A percentile compares a stretch with the other conserved stretches of the same genome.
Evolutionary conservation across 805 yeast genomes (phyloP).

Genomic region (Ogataea minuta): DNA sequence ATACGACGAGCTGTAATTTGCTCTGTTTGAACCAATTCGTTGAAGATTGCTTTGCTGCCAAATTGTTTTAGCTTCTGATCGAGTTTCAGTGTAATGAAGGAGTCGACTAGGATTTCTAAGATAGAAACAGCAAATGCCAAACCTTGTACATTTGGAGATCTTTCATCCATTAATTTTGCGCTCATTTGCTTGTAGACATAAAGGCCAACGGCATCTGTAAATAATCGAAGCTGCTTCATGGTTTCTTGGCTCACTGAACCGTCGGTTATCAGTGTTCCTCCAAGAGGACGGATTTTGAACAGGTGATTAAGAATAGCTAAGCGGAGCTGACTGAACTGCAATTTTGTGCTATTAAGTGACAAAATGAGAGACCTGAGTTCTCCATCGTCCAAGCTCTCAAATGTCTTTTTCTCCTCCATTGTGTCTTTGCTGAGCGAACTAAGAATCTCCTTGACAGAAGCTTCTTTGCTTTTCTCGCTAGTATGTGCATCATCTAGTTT

Average conservation of each 20-base stretch:
- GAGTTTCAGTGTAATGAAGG: constrained; percentile 34
- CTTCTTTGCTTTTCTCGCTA: constrained; percentile 16
- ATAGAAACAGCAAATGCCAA: constrained; percentile 35
- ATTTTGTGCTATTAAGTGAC: constrained; percentile 15
- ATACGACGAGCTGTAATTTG: constrained; percentile 42
- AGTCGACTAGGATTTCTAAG: constrained; percentile 44
- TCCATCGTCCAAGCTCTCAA: constrained; percentile 23
- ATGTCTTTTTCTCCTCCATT: constrained; percentile 11
- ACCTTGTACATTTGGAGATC: background rate
- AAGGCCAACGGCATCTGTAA: constrained; percentile 31
- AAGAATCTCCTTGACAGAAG: constrained; percentile 34
- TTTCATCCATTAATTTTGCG: constrained; percentile 3
- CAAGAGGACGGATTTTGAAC: constrained; percentile 16
- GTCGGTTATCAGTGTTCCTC: constrained; percentile 27
- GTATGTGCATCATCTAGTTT: constrained; percentile 17
- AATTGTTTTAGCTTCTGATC: constrained; percentile 26
- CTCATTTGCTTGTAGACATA: constrained; percentile 19
- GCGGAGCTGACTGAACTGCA: constrained; percentile 32
- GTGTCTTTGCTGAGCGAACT: constrained; percentile 21
- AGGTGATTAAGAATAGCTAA: constrained; percentile 26
- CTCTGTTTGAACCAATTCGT: constrained; percentile 38
- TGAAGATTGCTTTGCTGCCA: constrained; percentile 15
- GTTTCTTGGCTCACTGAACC: constrained; percentile 21
- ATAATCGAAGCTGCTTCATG: constrained; percentile 18
- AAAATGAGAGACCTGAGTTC: constrained; percentile 17